Evolutionary conservation across 2,329 filamentous ascomycete species (phyloP), one percentile per base, ranked within the genome.

Genomic region (Zymoseptoria crescenta): DNA sequence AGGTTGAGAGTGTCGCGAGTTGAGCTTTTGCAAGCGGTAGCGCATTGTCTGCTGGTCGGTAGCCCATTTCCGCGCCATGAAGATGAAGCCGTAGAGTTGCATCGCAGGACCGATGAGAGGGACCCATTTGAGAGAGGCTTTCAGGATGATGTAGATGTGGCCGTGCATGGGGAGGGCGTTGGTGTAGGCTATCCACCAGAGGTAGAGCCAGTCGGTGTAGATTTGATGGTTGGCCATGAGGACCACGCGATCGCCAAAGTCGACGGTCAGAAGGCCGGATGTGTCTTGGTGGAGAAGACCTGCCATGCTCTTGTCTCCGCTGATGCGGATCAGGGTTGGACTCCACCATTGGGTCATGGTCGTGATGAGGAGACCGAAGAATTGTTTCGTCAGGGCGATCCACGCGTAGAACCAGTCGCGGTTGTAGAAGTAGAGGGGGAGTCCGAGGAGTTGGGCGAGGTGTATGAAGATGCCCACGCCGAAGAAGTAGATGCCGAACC

Each of bases 151-250:
- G 77, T 90, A 95, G 66, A 96, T 80, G 71, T 92, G 87, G 8
- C 91, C 91, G 69, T 94, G 88, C 83, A 90, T 90, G 45, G 80
- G 79, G 27, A 64, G 60, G 10, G 53, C 52, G 48, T 87, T 85
- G 35, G 88, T 87, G 70, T 95, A 95, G 53, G 85, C 87, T 21
- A 87, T 84, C 91, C 91, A 95, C 91, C 91, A 96, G n/a, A 96
- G 82, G 72, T 95, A 96, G 20, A 95, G 74, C 90, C 90, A 95
- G 75, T 95, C 90, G 8, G 89, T 92, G 73, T 71, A 67, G 59
- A 79, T 73, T 70, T 94, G 90, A 71, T 96, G 91, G 71, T 96
- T 96, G 28, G 91, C 88, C 66, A 95, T 87, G 74, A 96, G 77
- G 52, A 96, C 81, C 69, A 94, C 76, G 56, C 91, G 83, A 73